Conservation (phyloP, 148 eudicot genomes). For the Cornus kousa region DNA sequence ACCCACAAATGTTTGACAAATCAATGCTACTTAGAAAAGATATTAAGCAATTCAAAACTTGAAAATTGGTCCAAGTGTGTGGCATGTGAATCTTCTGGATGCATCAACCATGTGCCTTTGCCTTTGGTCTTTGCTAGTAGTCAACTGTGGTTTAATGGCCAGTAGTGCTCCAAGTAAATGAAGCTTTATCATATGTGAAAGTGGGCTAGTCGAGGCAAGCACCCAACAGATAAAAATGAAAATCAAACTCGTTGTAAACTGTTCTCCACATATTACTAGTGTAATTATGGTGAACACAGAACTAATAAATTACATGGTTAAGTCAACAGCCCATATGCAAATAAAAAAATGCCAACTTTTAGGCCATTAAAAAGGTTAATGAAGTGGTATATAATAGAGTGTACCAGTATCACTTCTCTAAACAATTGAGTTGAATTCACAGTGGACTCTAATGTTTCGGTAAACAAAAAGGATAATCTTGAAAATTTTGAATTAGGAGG, state of each 20-base stretch:
- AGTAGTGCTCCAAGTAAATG: not conserved
- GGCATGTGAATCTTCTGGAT: not conserved
- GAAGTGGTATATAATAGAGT: not conserved
- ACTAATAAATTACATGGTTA: not conserved
- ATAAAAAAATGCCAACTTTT: not conserved
- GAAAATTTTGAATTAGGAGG: not conserved
- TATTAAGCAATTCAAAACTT: not conserved
- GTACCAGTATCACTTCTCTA: not conserved
- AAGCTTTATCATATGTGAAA: not conserved
- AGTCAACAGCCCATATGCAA: conserved; percentile 22
- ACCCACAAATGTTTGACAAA: too few relatives aligned
- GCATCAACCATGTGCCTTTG: not conserved
- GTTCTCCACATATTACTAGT: not conserved
- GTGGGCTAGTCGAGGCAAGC: not conserved
- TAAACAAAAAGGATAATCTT: not conserved
- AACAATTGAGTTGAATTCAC: not conserved
- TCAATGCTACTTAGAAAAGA: not conserved
- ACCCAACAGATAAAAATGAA: conserved; percentile 5
- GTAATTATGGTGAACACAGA: not conserved
- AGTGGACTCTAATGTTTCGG: not conserved
- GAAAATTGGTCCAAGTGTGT: not conserved
- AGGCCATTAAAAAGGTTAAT: not conserved
- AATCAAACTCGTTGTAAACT: not conserved
- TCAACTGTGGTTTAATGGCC: not conserved
- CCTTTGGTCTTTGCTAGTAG: not conserved